Conservation (phyloP, 768 basidiomycete species). For the Podaxis sp. region DNA sequence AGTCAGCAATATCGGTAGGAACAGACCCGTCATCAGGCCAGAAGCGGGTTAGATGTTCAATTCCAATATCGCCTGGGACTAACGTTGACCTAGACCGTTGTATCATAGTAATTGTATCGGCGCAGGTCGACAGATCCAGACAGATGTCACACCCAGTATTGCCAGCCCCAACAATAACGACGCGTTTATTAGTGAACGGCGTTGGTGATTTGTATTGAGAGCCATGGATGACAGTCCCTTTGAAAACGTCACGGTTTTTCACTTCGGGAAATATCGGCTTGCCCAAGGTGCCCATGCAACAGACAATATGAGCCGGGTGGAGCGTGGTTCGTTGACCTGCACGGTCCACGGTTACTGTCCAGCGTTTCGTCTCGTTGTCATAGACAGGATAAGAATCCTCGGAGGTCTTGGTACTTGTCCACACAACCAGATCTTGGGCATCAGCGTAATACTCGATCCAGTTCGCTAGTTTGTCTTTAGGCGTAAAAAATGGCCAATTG, state of each 20-base stretch:
- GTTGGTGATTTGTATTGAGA: slow-evolving; percentile 1
- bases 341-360: slow-evolving; percentile 7
- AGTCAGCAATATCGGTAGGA: not conserved
- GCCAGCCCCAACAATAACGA: slow-evolving; percentile 10
- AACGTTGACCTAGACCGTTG: slow-evolving; percentile 5
- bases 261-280: not conserved
- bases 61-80: not conserved
- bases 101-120: slow-evolving; percentile 9
- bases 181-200: not conserved
- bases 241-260: slow-evolving; percentile 2
- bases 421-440: slow-evolving; percentile 4
- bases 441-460: slow-evolving; percentile 14
- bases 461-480: slow-evolving; percentile 13
- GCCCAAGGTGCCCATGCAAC: slow-evolving; percentile 4
- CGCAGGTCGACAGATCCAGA: not conserved
- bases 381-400: slow-evolving; percentile 1
- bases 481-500: slow-evolving; percentile 4
- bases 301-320: slow-evolving; percentile 7
- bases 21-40: slow-evolving; percentile 14
- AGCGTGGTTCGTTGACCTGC: slow-evolving; percentile 5
- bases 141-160: slow-evolving; percentile 10
- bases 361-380: slow-evolving; percentile 6
- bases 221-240: slow-evolving; percentile 11
- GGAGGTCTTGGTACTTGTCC: slow-evolving; percentile 2
- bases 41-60: not conserved